Percentiles rank a stretch among this genome's conserved stretches.
phyloP scores from a whole-genome alignment of 176 grass and related monocot species.

The Eleusine coracana region DNA sequence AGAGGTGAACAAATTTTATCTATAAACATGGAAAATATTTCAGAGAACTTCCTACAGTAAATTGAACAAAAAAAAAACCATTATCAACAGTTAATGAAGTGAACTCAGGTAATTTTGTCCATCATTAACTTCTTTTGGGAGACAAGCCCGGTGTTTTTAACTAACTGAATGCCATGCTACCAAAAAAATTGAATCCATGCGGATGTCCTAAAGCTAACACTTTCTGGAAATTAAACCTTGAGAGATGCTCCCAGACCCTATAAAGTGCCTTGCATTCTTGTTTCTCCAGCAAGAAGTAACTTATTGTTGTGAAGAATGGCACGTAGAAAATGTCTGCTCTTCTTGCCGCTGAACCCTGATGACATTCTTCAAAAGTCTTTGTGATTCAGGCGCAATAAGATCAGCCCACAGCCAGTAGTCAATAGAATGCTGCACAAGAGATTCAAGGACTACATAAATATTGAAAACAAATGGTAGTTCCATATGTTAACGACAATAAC shows the following conservation, averaged over 20 bases:
- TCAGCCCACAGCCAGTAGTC: conserved; percentile 99
- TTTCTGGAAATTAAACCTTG: conserved; percentile 86
- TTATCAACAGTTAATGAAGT: neutral
- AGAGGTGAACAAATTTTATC: conserved; percentile 18
- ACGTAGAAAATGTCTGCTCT: conserved; percentile 92
- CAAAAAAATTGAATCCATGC: conserved; percentile 15
- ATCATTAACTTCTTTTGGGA: neutral
- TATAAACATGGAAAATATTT: conserved; percentile 10
- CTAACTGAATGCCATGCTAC: conserved; percentile 4
- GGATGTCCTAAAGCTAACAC: conserved; percentile 41
- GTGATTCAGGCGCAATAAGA: conserved; percentile 84
- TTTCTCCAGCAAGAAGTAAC: conserved; percentile 94
- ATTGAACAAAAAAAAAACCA: conserved; percentile 27
- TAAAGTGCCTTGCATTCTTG: conserved; percentile 99
- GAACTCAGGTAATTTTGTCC: neutral
- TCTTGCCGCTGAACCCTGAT: conserved; percentile 72
- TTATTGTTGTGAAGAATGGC: conserved; percentile 96
- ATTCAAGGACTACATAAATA: conserved; percentile 19
- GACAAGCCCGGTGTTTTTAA: neutral
- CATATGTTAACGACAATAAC: neutral
- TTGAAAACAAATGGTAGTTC: neutral
- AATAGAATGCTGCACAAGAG: conserved; percentile 80
- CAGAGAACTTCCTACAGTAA: neutral
- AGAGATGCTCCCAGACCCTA: conserved; percentile 91
- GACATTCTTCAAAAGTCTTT: conserved; percentile 78